Evolutionary conservation across 2,329 filamentous ascomycete genomes (phyloP).

Genomic region (Myotisia sp.): DNA sequence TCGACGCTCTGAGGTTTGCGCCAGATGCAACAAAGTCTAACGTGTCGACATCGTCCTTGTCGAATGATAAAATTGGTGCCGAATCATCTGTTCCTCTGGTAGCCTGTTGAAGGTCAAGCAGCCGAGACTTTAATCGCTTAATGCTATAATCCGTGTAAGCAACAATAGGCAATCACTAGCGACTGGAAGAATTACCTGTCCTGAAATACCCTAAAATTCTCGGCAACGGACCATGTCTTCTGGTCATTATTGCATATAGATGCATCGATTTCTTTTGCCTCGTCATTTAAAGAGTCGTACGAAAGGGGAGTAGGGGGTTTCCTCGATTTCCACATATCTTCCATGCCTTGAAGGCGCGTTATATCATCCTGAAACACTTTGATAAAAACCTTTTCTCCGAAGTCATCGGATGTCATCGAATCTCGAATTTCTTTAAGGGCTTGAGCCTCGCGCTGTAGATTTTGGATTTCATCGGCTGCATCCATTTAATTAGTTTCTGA

Average conservation of each 20-base stretch:
- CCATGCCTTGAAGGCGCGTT: slow-evolving; percentile 64
- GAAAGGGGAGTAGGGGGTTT: slow-evolving; percentile 58
- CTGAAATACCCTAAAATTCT: slow-evolving; percentile 75
- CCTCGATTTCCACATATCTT: slow-evolving; percentile 90
- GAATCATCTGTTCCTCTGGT: slow-evolving; percentile 26
- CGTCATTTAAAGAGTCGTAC: slow-evolving; percentile 42
- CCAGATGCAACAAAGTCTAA: slow-evolving; percentile 86
- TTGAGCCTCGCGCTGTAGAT: slow-evolving; percentile 68
- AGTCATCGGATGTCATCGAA: slow-evolving; percentile 63
- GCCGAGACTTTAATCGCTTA: slow-evolving; percentile 57
- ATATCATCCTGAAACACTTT: slow-evolving; percentile 88
- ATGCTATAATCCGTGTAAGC: slow-evolving; percentile 41
- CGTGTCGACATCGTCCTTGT: slow-evolving; percentile 93
- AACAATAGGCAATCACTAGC: slow-evolving; percentile 5
- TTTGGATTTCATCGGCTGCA: slow-evolving; percentile 66
- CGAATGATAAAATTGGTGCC: slow-evolving; percentile 61
- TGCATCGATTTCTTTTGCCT: slow-evolving; percentile 31
- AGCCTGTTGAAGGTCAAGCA: slow-evolving; percentile 48
- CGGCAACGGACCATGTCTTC: slow-evolving; percentile 60
- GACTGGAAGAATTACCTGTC: slow-evolving; percentile 47
- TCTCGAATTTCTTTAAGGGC: slow-evolving; percentile 71
- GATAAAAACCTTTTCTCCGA: slow-evolving; percentile 68
- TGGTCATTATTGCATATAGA: slow-evolving; percentile 53
- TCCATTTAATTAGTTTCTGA: not conserved
- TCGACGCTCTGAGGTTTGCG: slow-evolving; percentile 71